Conservation (phyloP, 1,284 basidiomycete species). For the Puccinia horiana region DNA sequence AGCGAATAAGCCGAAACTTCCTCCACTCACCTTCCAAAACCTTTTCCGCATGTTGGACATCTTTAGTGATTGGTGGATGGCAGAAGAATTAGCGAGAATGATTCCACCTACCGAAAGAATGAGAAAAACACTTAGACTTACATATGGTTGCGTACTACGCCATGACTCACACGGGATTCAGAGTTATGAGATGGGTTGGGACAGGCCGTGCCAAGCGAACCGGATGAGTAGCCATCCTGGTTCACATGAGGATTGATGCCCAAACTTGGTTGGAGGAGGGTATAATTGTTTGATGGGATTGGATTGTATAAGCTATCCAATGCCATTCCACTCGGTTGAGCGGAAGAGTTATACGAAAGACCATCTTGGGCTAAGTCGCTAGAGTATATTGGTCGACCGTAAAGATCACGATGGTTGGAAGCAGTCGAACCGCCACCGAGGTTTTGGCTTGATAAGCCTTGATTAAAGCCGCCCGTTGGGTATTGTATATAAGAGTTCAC, state of each 20-base stretch:
- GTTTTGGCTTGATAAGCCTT: constrained; percentile 1
- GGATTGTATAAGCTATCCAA: neutral
- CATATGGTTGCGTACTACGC: constrained; percentile 42
- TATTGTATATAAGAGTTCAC: constrained; percentile 5
- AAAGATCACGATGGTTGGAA: neutral
- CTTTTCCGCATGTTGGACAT: constrained; percentile 47
- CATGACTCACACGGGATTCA: constrained; percentile 4
- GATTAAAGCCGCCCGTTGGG: neutral
- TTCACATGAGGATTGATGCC: neutral
- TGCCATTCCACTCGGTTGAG: neutral
- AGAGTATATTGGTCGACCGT: neutral
- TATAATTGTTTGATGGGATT: neutral
- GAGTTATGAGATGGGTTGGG: constrained; percentile 30
- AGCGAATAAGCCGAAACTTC: neutral
- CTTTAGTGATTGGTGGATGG: neutral
- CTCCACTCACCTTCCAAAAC: constrained; percentile 45
- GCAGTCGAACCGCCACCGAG: neutral
- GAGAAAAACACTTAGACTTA: neutral
- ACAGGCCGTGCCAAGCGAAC: neutral
- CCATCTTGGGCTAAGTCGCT: neutral
- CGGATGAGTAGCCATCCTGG: neutral
- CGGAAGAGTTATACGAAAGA: constrained; percentile 3
- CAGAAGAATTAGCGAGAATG: neutral
- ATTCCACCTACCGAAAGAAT: neutral
- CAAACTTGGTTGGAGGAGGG: neutral